Base-by-base conservation (phyloP, 2,329 filamentous ascomycete genomes). In the Stemphylium lycopersici region DNA sequence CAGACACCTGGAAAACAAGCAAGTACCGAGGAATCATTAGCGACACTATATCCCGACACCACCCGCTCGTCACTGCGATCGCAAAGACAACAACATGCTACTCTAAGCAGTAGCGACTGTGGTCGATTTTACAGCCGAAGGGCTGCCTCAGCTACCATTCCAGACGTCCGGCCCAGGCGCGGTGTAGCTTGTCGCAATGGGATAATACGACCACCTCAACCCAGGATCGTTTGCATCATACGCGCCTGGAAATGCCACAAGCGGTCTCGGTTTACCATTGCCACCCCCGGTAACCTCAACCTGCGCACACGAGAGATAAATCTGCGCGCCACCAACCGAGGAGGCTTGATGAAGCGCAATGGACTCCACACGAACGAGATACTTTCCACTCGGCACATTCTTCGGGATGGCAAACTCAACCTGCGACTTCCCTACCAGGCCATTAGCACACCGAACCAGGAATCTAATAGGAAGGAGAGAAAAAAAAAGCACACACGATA, bases 271-370 rank as follows among this genome's bases (percentile, higher is more conserved):
- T 6, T 57, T 68, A n/a, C 74, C 70, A 50, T 50, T 73, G 5
- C 77, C 78, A 10, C 77, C 75, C 12, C 72, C 75, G 0, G 77
- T 77, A 15, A 80, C 71, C 41, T 72, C 77, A 49, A 79, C 63
- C 58, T 80, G 78, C 4, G 71, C 71, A 48, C 78, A 80, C 5
- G 71, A 70, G 41, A 78, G 58, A 50, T 76, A 77, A 55, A 74
- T 74, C 53, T 76, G 73, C 12, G 71, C 71, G 47, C 65, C 71
- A 70, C 74, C 29, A 61, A 49, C 48, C 61, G 62, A 60, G 65
- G 62, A 42, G 68, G 68, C 63, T 67, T 59, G 55, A 29, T 77
- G 75, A 33, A 78, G 62, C 34, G 72, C 74, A 41, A 75, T 75
- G 15, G 75, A 71, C 54, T 76, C 73, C 11, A 76, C 68, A 24